Conservation (phyloP, 345 rosid species). For the Cochlearia excelsa region DNA sequence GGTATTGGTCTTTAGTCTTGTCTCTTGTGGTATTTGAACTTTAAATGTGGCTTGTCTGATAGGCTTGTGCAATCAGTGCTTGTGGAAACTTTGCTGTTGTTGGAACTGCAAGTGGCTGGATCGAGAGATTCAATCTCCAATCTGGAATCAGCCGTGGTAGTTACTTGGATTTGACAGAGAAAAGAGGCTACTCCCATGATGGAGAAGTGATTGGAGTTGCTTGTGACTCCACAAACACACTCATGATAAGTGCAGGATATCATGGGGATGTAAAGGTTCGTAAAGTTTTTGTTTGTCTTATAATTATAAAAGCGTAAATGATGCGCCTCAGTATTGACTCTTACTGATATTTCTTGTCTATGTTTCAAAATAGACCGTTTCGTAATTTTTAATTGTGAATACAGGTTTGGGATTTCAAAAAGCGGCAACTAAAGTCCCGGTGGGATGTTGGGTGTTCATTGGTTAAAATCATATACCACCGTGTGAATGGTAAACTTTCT, state of each 20-base stretch:
- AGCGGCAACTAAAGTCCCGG: slow-evolving; percentile 55
- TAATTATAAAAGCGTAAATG: background rate
- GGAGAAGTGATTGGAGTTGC: slow-evolving; percentile 91
- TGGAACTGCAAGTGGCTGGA: slow-evolving; percentile 93
- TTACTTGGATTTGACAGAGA: slow-evolving; percentile 61
- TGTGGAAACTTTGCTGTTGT: slow-evolving; percentile 95
- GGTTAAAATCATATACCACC: slow-evolving; percentile 74
- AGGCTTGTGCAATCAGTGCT: slow-evolving; percentile 93
- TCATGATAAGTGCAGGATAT: slow-evolving; percentile 92
- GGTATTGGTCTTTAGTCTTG: background rate
- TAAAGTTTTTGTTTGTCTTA: slow-evolving; percentile 11
- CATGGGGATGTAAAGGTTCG: slow-evolving; percentile 80
- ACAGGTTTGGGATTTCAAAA: slow-evolving; percentile 97
- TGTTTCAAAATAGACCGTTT: background rate
- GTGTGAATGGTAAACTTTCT: slow-evolving; percentile 56
- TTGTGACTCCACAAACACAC: slow-evolving; percentile 88
- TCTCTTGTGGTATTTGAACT: slow-evolving; percentile 3
- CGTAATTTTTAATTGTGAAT: slow-evolving; percentile 13
- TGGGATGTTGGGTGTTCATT: slow-evolving; percentile 81
- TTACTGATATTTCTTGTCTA: slow-evolving; percentile 1
- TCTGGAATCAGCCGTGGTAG: slow-evolving; percentile 93
- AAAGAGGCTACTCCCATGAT: slow-evolving; percentile 54
- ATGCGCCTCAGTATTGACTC: slow-evolving; percentile 4
- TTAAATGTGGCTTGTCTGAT: slow-evolving; percentile 19
- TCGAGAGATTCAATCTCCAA: slow-evolving; percentile 91